Evolutionary conservation across 495 filamentous ascomycete species (phyloP).

Genomic region (Venustampulla echinocandica): DNA sequence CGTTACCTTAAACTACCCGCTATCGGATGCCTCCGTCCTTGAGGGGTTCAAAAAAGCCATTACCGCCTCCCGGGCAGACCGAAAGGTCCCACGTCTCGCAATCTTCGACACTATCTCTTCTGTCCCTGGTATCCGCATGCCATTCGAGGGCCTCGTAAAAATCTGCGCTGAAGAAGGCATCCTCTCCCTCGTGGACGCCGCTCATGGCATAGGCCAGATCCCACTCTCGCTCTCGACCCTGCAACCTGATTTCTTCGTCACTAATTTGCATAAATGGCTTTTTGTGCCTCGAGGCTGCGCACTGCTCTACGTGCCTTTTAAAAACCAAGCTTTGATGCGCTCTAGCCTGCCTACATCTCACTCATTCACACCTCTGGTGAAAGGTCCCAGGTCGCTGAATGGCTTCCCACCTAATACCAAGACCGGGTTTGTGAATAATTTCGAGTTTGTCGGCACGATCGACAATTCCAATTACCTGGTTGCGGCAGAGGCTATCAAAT

Average conservation of each 20-base stretch:
- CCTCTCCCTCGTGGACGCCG: constrained; percentile 58
- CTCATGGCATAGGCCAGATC: constrained; percentile 75
- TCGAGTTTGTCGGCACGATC: constrained; percentile 69
- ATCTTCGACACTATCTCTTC: constrained; percentile 76
- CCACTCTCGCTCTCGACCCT: constrained; percentile 52
- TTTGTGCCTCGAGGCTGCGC: constrained; percentile 74
- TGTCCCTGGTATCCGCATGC: constrained; percentile 67
- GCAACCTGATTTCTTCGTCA: constrained; percentile 76
- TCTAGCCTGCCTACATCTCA: constrained; percentile 67
- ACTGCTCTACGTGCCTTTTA: constrained; percentile 64
- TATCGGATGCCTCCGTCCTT: constrained; percentile 50
- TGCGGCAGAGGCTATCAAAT: constrained; percentile 59
- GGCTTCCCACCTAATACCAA: constrained; percentile 39
- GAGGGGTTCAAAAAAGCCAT: constrained; percentile 41
- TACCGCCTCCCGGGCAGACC: constrained; percentile 29
- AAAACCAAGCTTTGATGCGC: constrained; percentile 66
- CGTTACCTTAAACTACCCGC: constrained; percentile 46
- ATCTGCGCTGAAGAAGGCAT: constrained; percentile 58
- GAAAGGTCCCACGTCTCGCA: constrained; percentile 46
- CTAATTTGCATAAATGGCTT: constrained; percentile 90
- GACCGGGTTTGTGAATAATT: constrained; percentile 56
- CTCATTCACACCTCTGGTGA: constrained; percentile 35
- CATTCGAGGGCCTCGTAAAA: constrained; percentile 57
- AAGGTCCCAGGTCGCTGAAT: constrained; percentile 22
- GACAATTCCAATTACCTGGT: constrained; percentile 66